Percentiles rank a stretch among this genome's conserved stretches.
Conservation (phyloP, 2,329 filamentous ascomycete genomes). For the Sporothrix protearum region DNA sequence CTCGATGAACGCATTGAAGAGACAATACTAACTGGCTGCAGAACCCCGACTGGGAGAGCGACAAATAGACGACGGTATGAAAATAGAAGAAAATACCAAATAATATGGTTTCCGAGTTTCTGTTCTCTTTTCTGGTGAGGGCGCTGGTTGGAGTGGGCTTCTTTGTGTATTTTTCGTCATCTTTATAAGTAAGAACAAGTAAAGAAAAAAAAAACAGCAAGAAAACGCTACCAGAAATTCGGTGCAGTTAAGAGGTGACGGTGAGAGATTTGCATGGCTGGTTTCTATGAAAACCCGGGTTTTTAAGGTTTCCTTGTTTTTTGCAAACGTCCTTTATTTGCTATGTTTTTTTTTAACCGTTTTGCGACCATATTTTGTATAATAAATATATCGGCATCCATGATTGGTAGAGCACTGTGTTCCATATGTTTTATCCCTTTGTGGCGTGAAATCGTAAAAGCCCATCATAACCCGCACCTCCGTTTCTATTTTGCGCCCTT, state of each 20-base stretch:
- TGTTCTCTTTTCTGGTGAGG: not conserved
- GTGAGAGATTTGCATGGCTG: not conserved
- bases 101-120: not conserved
- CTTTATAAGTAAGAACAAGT: not conserved
- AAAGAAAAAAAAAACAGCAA: not conserved
- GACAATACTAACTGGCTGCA: slow-evolving; percentile 30
- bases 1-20: too few species aligned
- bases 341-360: slow-evolving; percentile 26
- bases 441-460: not conserved
- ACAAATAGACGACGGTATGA: slow-evolving; percentile 39
- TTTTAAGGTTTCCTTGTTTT: not conserved
- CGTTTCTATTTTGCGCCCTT: not conserved
- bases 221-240: not conserved
- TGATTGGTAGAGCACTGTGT: not conserved
- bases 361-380: slow-evolving; percentile 27
- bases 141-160: slow-evolving; percentile 8
- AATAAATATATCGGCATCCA: slow-evolving; percentile 13
- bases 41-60: slow-evolving; percentile 55
- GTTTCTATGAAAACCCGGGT: not conserved
- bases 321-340: slow-evolving; percentile 16
- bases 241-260: not conserved
- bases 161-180: slow-evolving; percentile 1
- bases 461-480: not conserved
- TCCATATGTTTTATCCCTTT: not conserved
- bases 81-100: not conserved